A percentile compares a stretch with the other conserved stretches of the same genome.
These are phyloP conservation scores for Diophrys appendiculata DNA, from an alignment of 73 alveolate species.

Conservation along the genomic window DNA sequence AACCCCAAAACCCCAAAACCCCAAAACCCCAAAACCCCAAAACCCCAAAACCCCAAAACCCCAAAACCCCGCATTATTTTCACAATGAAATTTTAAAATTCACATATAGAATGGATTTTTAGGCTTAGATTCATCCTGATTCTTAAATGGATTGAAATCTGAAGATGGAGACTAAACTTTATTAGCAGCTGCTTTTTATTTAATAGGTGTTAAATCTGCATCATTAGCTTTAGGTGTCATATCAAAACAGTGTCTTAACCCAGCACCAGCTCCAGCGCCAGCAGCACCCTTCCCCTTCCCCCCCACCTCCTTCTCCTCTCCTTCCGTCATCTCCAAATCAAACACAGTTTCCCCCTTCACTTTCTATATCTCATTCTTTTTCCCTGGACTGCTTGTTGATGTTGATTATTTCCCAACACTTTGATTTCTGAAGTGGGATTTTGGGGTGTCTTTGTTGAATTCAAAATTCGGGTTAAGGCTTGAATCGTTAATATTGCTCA, in stretches of 20 bases:
- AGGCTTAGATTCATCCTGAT: background rate
- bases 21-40: no score
- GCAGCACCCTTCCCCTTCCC: background rate
- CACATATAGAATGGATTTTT: background rate
- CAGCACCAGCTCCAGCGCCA: background rate
- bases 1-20: no score
- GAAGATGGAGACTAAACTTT: background rate
- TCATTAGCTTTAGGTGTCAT: background rate
- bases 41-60: no score
- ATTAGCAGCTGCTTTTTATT: background rate
- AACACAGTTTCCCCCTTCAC: background rate
- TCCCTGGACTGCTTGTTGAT: no score
- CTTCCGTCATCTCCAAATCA: background rate
- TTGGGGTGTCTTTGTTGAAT: no score
- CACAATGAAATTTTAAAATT: no score
- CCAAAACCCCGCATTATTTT: no score
- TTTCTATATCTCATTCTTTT: no score
- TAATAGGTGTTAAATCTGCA: background rate
- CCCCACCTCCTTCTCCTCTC: background rate
- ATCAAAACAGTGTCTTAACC: background rate
- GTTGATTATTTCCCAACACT: no score
- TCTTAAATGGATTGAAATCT: background rate
- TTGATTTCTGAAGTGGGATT: no score
- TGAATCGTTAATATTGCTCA: no score
- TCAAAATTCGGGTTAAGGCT: no score